phyloP scores from a whole-genome alignment of 2,329 filamentous ascomycete species.

The Thielaviopsis musarum region DNA sequence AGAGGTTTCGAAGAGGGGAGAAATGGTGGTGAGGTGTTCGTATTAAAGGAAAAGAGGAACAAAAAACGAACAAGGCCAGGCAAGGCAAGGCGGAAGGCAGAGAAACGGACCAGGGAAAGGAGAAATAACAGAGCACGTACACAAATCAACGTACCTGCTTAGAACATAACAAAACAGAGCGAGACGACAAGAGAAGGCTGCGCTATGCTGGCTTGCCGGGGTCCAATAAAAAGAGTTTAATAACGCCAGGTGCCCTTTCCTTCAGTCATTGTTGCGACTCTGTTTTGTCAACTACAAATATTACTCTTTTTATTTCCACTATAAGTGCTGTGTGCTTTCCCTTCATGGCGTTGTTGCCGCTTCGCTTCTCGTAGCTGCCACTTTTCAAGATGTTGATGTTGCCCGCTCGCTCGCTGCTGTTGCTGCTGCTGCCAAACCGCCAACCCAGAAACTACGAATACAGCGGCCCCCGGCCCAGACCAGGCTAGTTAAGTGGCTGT shows the following conservation, averaged over 20 bases:
- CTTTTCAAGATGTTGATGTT: no score
- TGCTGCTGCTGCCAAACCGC: no score
- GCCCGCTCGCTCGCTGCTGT: no score
- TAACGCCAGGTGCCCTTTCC: neutral
- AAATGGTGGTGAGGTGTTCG: constrained; percentile 11
- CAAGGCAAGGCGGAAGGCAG: constrained; percentile 5
- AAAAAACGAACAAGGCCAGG: neutral
- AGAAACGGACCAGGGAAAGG: neutral
- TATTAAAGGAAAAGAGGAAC: constrained; percentile 8
- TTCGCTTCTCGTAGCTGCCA: no score
- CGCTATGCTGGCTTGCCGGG: neutral
- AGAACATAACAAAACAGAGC: neutral
- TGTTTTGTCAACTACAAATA: neutral
- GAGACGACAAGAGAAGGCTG: neutral
- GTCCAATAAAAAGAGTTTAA: neutral
- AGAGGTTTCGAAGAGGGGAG: constrained; percentile 5
- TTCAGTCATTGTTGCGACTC: neutral
- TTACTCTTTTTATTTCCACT: neutral
- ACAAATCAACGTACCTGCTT: neutral
- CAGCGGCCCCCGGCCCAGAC: no score
- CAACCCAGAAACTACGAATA: no score
- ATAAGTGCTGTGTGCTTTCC: no score
- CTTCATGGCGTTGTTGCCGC: no score
- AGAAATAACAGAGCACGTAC: neutral
- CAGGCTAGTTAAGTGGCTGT: no score